Percentiles rank a stretch among this genome's conserved stretches.
Evolutionary conservation across 352 stramenopile genomes (phyloP).

Genomic region (Globisporangium spinosum): DNA sequence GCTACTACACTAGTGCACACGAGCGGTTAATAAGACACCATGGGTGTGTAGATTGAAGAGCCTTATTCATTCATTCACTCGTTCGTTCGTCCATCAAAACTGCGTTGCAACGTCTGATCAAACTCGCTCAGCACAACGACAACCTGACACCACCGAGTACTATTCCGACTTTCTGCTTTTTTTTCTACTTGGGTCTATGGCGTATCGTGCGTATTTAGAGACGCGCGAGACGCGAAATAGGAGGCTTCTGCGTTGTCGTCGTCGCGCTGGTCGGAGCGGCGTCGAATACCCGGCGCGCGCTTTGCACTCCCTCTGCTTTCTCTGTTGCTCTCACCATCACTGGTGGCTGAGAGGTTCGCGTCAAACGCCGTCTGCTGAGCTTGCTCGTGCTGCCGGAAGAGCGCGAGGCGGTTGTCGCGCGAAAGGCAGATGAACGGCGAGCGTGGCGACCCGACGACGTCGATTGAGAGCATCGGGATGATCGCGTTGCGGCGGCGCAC

Average conservation of each 20-base stretch:
- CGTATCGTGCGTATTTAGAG: not conserved
- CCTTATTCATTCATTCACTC: not conserved
- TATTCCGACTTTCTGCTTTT: not conserved
- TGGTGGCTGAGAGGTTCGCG: not conserved
- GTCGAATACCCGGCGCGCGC: slow-evolving; percentile 9
- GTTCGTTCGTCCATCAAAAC: not conserved
- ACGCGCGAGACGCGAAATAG: not conserved
- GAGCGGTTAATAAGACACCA: not conserved
- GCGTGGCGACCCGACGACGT: slow-evolving; percentile 37
- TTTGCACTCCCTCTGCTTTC: slow-evolving; percentile 6
- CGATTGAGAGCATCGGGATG: slow-evolving; percentile 40
- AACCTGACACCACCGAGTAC: not conserved
- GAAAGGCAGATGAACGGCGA: slow-evolving; percentile 39
- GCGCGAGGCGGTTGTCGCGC: slow-evolving; percentile 26
- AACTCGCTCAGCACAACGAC: not conserved
- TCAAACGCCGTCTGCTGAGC: slow-evolving; percentile 12
- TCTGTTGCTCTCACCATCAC: not conserved
- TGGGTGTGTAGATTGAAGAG: not conserved
- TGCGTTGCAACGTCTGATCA: not conserved
- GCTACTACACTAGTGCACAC: not conserved
- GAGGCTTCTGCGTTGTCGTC: not conserved
- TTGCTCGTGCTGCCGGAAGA: slow-evolving; percentile 34
- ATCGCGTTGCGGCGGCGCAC: slow-evolving; percentile 57
- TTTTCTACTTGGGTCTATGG: slow-evolving; percentile 2
- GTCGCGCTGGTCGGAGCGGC: slow-evolving; percentile 5